phyloP scores from a whole-genome alignment of 768 basidiomycete species.

The Agaricus sinodeliciosus region DNA sequence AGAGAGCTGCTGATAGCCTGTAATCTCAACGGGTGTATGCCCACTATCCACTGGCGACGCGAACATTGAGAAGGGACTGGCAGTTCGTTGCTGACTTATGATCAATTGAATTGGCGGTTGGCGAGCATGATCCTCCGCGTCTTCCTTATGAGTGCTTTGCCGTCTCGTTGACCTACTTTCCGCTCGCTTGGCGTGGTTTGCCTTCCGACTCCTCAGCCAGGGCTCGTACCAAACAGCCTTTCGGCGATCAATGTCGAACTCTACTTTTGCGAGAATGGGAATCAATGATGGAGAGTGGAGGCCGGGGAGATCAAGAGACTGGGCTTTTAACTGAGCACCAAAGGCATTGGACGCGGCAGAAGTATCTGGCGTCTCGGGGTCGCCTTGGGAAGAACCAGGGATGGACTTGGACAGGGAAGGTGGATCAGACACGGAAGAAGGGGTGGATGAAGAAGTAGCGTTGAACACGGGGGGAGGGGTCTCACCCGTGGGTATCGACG shows the following conservation, averaged over 20 bases:
- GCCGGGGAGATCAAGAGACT: slow-evolving; percentile 60
- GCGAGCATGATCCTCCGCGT: slow-evolving; percentile 19
- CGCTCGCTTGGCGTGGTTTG: slow-evolving; percentile 53
- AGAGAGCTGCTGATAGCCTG: slow-evolving; percentile 29
- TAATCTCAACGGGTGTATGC: not conserved
- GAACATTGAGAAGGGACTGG: slow-evolving; percentile 25
- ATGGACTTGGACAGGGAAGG: slow-evolving; percentile 43
- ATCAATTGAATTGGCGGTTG: slow-evolving; percentile 43
- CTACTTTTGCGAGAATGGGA: slow-evolving; percentile 87
- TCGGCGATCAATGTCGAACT: slow-evolving; percentile 85
- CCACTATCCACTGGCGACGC: slow-evolving; percentile 12
- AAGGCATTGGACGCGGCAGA: slow-evolving; percentile 31
- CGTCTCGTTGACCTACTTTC: slow-evolving; percentile 29
- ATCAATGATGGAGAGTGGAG: slow-evolving; percentile 58
- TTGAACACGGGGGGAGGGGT: slow-evolving; percentile 27
- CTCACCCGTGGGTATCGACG: slow-evolving; percentile 36
- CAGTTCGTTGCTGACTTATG: slow-evolving; percentile 41
- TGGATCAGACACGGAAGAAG: slow-evolving; percentile 46
- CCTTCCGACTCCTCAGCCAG: slow-evolving; percentile 64
- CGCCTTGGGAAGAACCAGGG: slow-evolving; percentile 33
- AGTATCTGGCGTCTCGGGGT: slow-evolving; percentile 51
- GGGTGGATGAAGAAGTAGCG: slow-evolving; percentile 45
- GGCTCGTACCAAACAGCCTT: slow-evolving; percentile 84
- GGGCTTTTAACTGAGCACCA: slow-evolving; percentile 24
- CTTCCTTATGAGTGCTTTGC: slow-evolving; percentile 12